Evolutionary conservation across 1,284 basidiomycete species (phyloP).

Genomic region (Ganoderma sinense): DNA sequence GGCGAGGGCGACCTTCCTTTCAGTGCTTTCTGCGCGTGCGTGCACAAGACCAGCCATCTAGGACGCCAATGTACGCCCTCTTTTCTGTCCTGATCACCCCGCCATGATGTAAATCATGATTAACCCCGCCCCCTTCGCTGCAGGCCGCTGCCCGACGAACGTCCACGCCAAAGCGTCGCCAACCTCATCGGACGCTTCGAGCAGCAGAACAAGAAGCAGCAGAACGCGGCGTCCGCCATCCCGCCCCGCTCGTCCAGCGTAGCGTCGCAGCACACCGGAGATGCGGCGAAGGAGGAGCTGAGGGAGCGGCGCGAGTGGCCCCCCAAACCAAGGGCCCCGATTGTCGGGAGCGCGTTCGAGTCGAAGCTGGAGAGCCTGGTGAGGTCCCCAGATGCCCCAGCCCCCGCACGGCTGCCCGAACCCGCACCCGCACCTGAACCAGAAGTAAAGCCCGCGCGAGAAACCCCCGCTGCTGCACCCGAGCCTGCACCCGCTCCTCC

Average conservation of each 20-base stretch:
- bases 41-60: conserved; percentile 20
- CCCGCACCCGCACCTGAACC: conserved; percentile 14
- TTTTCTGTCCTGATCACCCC: conserved; percentile 21
- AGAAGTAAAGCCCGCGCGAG: conserved; percentile 18
- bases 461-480: conserved; percentile 12
- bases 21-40: conserved; percentile 29
- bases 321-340: conserved; percentile 45
- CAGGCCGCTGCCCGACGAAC: conserved; percentile 85
- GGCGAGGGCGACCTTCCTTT: conserved; percentile 34
- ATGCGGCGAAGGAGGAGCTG: conserved; percentile 66
- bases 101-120: conserved; percentile 30
- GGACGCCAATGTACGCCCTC: conserved; percentile 33
- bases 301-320: conserved; percentile 82
- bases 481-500: conserved; percentile 8
- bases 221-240: conserved; percentile 44
- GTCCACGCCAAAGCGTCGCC: conserved; percentile 80
- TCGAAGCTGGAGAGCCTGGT: conserved; percentile 9
- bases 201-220: conserved; percentile 73
- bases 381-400: conserved; percentile 23
- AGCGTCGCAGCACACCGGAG: conserved; percentile 60
- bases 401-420: conserved; percentile 10
- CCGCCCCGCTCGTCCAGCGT: conserved; percentile 68
- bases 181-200: conserved; percentile 87
- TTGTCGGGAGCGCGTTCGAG: conserved; percentile 19
- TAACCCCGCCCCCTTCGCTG: conserved; percentile 14